A percentile compares a stretch with the other conserved stretches of the same genome.
phyloP scores from a whole-genome alignment of 352 stramenopile species.

The Phytophthora foliorum region DNA sequence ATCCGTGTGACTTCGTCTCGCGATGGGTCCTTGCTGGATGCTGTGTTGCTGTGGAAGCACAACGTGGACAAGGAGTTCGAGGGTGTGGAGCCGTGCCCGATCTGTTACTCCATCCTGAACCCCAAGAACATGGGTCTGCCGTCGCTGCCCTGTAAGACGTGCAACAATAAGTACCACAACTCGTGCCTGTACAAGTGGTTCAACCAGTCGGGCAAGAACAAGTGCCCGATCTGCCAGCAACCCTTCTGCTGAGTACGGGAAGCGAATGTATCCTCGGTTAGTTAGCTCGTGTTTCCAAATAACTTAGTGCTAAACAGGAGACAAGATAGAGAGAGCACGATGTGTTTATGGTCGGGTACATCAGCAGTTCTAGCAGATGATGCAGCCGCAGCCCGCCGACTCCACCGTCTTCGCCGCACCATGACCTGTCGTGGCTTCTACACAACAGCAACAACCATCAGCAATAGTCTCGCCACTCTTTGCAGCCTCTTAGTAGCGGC shows the following conservation, averaged over 20 bases:
- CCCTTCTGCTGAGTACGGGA: slow-evolving; percentile 69
- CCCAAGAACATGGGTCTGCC: slow-evolving; percentile 92
- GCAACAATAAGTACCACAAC: slow-evolving; percentile 94
- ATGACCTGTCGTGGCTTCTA: slow-evolving; percentile 34
- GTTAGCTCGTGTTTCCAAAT: slow-evolving; percentile 38
- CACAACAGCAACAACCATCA: slow-evolving; percentile 18
- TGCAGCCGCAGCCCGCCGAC: slow-evolving; percentile 69
- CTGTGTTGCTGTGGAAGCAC: slow-evolving; percentile 93
- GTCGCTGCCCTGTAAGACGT: slow-evolving; percentile 92
- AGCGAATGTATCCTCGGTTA: slow-evolving; percentile 18
- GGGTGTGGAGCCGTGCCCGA: slow-evolving; percentile 92
- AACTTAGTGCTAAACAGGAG: slow-evolving; percentile 47
- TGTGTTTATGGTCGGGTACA: too few relatives aligned
- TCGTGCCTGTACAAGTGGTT: slow-evolving; percentile 96
- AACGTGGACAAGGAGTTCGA: slow-evolving; percentile 95
- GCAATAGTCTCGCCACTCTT: not conserved
- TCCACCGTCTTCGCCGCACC: slow-evolving; percentile 48
- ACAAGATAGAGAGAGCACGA: slow-evolving; percentile 35
- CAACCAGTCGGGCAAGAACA: slow-evolving; percentile 95
- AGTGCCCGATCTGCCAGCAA: slow-evolving; percentile 94
- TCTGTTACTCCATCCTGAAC: slow-evolving; percentile 94
- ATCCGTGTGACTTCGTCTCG: slow-evolving; percentile 90
- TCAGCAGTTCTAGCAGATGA: slow-evolving; percentile 57
- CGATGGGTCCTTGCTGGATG: slow-evolving; percentile 92
- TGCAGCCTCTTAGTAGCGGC: not conserved